These are phyloP conservation scores for Yarrowia phangngaensis DNA, from an alignment of 805 yeast genomes.

Conservation along the genomic window DNA sequence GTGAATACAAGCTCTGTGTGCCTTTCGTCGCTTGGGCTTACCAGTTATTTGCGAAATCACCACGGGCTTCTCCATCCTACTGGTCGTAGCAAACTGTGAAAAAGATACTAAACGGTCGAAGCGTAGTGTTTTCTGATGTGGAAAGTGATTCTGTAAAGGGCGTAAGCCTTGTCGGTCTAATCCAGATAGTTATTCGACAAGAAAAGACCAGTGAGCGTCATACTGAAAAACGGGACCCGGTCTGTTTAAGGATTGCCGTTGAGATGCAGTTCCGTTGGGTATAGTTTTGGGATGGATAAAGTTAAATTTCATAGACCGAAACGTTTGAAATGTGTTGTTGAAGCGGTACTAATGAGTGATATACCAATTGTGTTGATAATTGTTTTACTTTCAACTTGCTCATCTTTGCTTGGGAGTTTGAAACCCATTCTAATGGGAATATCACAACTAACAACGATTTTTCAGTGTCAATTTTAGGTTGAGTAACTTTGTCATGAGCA, in stretches of 20 bases:
- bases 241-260: constrained; percentile 25
- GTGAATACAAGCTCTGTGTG: constrained; percentile 82
- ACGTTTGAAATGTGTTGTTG: background rate
- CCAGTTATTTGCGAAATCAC: constrained; percentile 39
- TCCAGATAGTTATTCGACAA: no score
- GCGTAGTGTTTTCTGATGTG: no score
- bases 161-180: no score
- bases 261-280: constrained; percentile 25
- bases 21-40: constrained; percentile 54
- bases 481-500: no score
- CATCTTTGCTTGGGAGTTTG: no score
- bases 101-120: no score
- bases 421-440: no score
- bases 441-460: no score
- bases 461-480: no score
- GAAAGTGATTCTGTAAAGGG: no score
- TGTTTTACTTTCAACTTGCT: no score
- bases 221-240: constrained; percentile 22
- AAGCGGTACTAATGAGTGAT: background rate
- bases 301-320: background rate
- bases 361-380: no score
- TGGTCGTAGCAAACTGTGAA: background rate
- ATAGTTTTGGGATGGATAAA: constrained; percentile 21
- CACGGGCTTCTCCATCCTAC: constrained; percentile 18
- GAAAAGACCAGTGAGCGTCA: background rate